These are phyloP conservation scores for thale cress (Arabidopsis thaliana) DNA, from an alignment of 345 rosid genomes.

Conservation along the genomic window DNA sequence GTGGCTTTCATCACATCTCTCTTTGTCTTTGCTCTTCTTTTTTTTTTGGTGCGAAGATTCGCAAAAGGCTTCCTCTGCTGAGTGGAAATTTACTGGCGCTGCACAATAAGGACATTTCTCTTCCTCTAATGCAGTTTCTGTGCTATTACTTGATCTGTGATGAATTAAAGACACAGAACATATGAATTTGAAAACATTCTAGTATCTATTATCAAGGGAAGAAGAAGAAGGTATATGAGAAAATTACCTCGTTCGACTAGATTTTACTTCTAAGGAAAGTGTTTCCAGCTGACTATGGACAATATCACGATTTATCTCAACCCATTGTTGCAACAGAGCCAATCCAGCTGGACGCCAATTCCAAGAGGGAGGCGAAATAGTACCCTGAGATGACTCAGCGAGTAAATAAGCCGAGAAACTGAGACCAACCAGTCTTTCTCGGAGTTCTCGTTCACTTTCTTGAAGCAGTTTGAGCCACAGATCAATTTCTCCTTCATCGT, in stretches of 20 bases:
- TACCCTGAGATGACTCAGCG: slow-evolving; percentile 35
- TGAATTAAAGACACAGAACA: slow-evolving; percentile 12
- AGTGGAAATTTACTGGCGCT: slow-evolving; percentile 64
- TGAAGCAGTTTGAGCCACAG: slow-evolving; percentile 67
- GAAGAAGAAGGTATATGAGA: not conserved
- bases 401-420: slow-evolving; percentile 58
- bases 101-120: slow-evolving; percentile 80
- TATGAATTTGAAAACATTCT: slow-evolving; percentile 26
- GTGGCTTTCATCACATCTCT: slow-evolving; percentile 52
- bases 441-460: slow-evolving; percentile 84
- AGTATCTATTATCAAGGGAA: slow-evolving; percentile 2
- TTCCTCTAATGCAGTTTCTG: slow-evolving; percentile 44
- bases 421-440: slow-evolving; percentile 70
- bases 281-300: slow-evolving; percentile 51
- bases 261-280: slow-evolving; percentile 52
- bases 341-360: slow-evolving; percentile 69
- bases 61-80: slow-evolving; percentile 73
- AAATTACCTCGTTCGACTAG: slow-evolving; percentile 52
- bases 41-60: slow-evolving; percentile 33
- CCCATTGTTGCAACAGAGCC: slow-evolving; percentile 82
- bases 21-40: slow-evolving; percentile 33
- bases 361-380: slow-evolving; percentile 38
- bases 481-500: slow-evolving; percentile 47
- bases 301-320: slow-evolving; percentile 47
- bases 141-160: slow-evolving; percentile 47